A percentile compares a stretch with the other conserved stretches of the same genome.
Evolutionary conservation across 169 alveolate species (phyloP).

Genomic region (Cryptosporidium andersoni): DNA sequence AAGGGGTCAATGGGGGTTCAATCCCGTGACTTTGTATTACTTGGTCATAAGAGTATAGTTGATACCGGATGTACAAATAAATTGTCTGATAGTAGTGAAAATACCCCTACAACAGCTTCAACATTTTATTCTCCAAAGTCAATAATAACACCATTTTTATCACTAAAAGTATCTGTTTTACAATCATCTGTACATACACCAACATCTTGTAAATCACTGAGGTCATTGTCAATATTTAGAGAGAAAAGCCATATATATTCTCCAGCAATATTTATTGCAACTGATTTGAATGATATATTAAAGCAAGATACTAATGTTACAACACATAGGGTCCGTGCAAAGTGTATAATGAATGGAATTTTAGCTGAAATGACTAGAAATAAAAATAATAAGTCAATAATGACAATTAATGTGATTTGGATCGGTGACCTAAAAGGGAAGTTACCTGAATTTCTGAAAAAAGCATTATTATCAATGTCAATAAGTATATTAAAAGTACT

Average conservation of each 20-base stretch:
- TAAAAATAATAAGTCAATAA: slow-evolving; percentile 1
- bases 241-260: not conserved
- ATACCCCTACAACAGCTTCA: slow-evolving; percentile 18
- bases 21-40: slow-evolving; percentile 36
- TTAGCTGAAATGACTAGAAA: slow-evolving; percentile 17
- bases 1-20: slow-evolving; percentile 63
- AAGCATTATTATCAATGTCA: slow-evolving; percentile 26
- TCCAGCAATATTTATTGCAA: slow-evolving; percentile 10
- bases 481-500: slow-evolving; percentile 57
- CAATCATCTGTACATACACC: not conserved
- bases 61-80: slow-evolving; percentile 11
- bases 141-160: slow-evolving; percentile 25
- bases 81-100: slow-evolving; percentile 14
- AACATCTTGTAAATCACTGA: not conserved
- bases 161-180: not conserved
- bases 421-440: slow-evolving; percentile 67
- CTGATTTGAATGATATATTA: slow-evolving; percentile 17
- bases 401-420: slow-evolving; percentile 59
- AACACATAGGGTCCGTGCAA: slow-evolving; percentile 27
- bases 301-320: slow-evolving; percentile 14
- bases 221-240: too few species aligned
- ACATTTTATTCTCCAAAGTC: not conserved
- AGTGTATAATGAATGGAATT: slow-evolving; percentile 53
- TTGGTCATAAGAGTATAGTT: slow-evolving; percentile 36
- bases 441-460: slow-evolving; percentile 56